These are phyloP conservation scores for Geotrichum fermentans DNA, from an alignment of 1,139 yeast species.

Conservation along the genomic window DNA sequence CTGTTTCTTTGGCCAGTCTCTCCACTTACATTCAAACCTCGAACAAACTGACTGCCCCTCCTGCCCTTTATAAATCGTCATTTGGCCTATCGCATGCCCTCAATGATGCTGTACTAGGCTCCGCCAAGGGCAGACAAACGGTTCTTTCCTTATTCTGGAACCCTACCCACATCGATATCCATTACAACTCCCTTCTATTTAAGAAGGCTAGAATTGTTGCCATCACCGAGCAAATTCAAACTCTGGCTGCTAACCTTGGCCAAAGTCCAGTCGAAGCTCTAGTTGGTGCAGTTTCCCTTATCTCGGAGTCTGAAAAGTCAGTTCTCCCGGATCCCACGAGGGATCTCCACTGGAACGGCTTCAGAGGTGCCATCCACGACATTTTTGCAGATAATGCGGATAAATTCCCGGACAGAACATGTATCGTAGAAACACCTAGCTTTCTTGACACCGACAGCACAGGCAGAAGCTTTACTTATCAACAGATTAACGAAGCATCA, in stretches of 20 bases:
- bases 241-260: slow-evolving; percentile 42
- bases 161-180: slow-evolving; percentile 42
- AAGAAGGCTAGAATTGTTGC: slow-evolving; percentile 62
- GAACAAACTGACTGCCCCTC: slow-evolving; percentile 52
- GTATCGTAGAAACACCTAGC: slow-evolving; percentile 89
- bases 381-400: slow-evolving; percentile 83
- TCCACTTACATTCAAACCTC: slow-evolving; percentile 48
- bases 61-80: slow-evolving; percentile 61
- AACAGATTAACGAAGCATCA: slow-evolving; percentile 88
- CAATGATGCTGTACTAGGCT: slow-evolving; percentile 28
- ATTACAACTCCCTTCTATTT: slow-evolving; percentile 74
- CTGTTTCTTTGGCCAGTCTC: slow-evolving; percentile 51
- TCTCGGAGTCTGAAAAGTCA: slow-evolving; percentile 56
- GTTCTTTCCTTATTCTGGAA: slow-evolving; percentile 51
- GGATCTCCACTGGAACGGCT: slow-evolving; percentile 85
- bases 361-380: slow-evolving; percentile 93
- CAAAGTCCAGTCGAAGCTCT: slow-evolving; percentile 34
- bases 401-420: slow-evolving; percentile 73
- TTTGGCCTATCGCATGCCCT: slow-evolving; percentile 33
- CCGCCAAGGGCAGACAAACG: slow-evolving; percentile 42
- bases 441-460: slow-evolving; percentile 48
- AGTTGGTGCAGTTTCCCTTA: slow-evolving; percentile 58
- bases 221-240: slow-evolving; percentile 66
- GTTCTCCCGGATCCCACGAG: slow-evolving; percentile 82
- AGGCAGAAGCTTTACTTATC: slow-evolving; percentile 72